phyloP scores from a whole-genome alignment of 768 basidiomycete genomes.

The Krasilnikovozyma curviuscula region DNA sequence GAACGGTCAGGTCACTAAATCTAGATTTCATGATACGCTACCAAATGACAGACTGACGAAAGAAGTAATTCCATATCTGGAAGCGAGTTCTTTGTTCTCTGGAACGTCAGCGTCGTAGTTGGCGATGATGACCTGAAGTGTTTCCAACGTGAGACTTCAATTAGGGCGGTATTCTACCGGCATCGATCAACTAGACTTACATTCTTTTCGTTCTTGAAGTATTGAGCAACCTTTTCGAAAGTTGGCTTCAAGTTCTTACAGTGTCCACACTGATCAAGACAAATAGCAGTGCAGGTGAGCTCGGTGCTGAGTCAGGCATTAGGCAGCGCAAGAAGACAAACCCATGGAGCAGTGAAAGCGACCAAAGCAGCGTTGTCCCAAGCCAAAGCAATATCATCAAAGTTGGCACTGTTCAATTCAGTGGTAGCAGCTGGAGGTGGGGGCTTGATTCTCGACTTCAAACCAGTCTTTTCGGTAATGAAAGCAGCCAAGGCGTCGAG shows the following conservation, averaged over 20 bases:
- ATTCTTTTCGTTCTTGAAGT: conserved; percentile 57
- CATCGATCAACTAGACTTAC: conserved; percentile 29
- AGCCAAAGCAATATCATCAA: conserved; percentile 53
- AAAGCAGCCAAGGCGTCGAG: conserved; percentile 54
- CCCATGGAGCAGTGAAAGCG: conserved; percentile 34
- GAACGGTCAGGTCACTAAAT: neutral
- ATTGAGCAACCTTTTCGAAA: conserved; percentile 63
- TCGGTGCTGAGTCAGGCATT: neutral
- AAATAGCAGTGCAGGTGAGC: neutral
- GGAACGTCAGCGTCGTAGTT: conserved; percentile 78
- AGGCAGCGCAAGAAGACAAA: neutral
- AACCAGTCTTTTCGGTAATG: conserved; percentile 50
- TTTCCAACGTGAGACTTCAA: neutral
- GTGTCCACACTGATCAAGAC: conserved; percentile 61
- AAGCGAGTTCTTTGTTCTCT: conserved; percentile 50
- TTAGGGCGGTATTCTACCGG: neutral
- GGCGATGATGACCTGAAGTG: conserved; percentile 57
- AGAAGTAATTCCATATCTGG: conserved; percentile 49
- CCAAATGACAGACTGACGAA: too few relatives aligned
- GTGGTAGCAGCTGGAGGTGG: conserved; percentile 55
- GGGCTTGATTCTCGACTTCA: conserved; percentile 72
- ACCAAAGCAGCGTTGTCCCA: conserved; percentile 63
- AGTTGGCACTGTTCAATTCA: conserved; percentile 49
- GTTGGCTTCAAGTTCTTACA: conserved; percentile 79
- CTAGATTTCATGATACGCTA: too few relatives aligned